Evolutionary conservation across 192 early-diverging fungal species (phyloP), one percentile per base, ranked within the genome.

Genomic region (Umbelopsis vinacea): DNA sequence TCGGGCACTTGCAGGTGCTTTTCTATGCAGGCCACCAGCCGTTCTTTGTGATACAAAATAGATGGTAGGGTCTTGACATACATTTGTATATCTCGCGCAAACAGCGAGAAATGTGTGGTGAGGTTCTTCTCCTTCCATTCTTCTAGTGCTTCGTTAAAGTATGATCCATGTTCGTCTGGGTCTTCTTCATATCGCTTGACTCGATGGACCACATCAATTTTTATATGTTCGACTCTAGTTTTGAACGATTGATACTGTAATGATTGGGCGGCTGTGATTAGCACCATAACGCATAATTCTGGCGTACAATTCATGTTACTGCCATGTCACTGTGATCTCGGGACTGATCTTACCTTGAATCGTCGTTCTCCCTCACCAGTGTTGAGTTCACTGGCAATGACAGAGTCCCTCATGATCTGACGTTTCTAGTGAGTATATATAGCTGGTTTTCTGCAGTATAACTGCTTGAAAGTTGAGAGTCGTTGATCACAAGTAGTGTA

Each of bases 71-170:
- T 92, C 75, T 91, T 84, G 67, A 86, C 81, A 67, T 88, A 83
- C 29, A 83, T 79, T 50, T 79, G 80, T 24, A 97, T 83, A 8
- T 93, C 90, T 15, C 84, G 81, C 22, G 82, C 74, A 76, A 98
- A 95, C 15, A 79, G 81, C 8, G 85, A 85, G 77, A 94, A 99
- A 66, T 92, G 86, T 38, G 81, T 84, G 5, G 97, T 96, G 71
- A 92, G 84, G 80, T 99, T 97, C n/a, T 95, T 84, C 67, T 99
- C 97, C 54, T 81, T 84, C 94, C 94, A 97, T 68, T 89, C 85
- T 22, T 85, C 83, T n/a, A 97, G 71, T 0, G 89, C 83, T 70
- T 96, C 92, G 67, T 89, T 85, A 78, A 98, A 97, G 76, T 90
- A 97, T 45, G 93, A 94, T 46, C 88, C 89, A 69, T 87, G 77